phyloP scores from a whole-genome alignment of 2,329 filamentous ascomycete genomes.

The Scolecobasidium constrictum region DNA sequence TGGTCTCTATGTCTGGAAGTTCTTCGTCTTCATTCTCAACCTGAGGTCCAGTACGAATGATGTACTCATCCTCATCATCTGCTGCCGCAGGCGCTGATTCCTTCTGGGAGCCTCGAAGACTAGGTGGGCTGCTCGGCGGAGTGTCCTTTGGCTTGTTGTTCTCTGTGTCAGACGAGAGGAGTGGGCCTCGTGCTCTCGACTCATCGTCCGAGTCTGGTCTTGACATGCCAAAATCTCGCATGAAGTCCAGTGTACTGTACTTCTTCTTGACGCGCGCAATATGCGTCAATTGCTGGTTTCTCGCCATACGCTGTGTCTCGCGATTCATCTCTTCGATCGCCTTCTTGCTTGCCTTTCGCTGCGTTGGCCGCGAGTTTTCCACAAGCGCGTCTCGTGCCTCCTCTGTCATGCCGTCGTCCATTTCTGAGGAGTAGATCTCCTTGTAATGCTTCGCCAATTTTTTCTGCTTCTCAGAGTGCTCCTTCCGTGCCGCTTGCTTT shows the following conservation, averaged over 20 bases:
- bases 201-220: conserved; percentile 19
- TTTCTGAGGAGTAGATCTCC: conserved; percentile 15
- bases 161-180: conserved; percentile 54
- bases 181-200: conserved; percentile 16
- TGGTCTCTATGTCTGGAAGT: conserved; percentile 16
- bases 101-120: conserved; percentile 5
- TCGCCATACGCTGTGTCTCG: conserved; percentile 82
- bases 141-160: conserved; percentile 23
- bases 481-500: conserved; percentile 5
- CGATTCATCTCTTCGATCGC: conserved; percentile 89
- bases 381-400: conserved; percentile 42
- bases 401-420: conserved; percentile 43
- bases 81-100: background rate
- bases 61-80: conserved; percentile 6
- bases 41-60: background rate
- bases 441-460: conserved; percentile 26
- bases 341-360: conserved; percentile 85
- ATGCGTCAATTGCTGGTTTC: conserved; percentile 85
- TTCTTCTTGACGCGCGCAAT: conserved; percentile 82
- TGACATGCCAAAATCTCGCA: conserved; percentile 26
- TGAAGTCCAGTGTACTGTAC: conserved; percentile 69
- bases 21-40: conserved; percentile 16
- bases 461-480: conserved; percentile 13
- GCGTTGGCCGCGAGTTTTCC: conserved; percentile 52
- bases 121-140: conserved; percentile 31